phyloP scores from a whole-genome alignment of 352 stramenopile genomes.

The Pythium sp. region DNA sequence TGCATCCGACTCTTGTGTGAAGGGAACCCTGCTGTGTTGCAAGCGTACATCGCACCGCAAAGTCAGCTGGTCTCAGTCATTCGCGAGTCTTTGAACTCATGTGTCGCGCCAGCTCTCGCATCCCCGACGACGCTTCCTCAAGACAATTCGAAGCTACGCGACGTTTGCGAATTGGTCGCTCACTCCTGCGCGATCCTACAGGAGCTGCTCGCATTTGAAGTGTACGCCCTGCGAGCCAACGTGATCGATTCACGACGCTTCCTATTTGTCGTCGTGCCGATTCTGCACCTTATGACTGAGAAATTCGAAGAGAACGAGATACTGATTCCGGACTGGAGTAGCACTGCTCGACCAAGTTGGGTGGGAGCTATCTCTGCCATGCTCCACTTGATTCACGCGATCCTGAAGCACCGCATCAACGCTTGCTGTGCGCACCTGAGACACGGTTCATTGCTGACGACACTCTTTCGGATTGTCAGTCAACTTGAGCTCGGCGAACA shows the following conservation, averaged over 20 bases:
- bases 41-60: not conserved
- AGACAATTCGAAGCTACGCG: not conserved
- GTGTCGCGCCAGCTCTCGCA: not conserved
- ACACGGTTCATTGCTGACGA: not conserved
- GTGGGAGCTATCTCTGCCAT: not conserved
- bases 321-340: not conserved
- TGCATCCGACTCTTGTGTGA: not conserved
- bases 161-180: not conserved
- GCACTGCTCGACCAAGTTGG: not conserved
- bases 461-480: not conserved
- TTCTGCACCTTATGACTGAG: not conserved
- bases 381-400: not conserved
- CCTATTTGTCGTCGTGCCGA: not conserved
- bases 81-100: not conserved
- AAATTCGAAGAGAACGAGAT: not conserved
- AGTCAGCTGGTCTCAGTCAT: not conserved
- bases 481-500: not conserved
- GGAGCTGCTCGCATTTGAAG: not conserved
- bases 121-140: not conserved
- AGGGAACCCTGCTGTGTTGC: not conserved
- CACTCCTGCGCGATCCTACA: not conserved
- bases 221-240: not conserved
- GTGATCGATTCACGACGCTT: not conserved
- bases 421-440: not conserved
- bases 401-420: not conserved